Conservation (phyloP, 805 yeast species). For the Suhomyces sp. region DNA sequence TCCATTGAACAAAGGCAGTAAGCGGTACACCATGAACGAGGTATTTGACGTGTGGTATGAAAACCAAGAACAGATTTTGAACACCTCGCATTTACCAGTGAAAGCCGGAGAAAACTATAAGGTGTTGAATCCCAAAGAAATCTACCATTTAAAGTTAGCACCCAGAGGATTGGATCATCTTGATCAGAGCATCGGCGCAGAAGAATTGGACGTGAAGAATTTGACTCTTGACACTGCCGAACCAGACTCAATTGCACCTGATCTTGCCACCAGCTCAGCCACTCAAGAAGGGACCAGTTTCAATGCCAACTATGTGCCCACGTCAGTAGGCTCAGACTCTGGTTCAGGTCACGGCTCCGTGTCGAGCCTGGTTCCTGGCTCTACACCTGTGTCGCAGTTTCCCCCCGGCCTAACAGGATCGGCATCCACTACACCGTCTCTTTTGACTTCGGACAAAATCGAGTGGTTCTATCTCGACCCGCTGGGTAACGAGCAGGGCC, state of each 20-base stretch:
- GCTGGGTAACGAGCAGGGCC: conserved; percentile 71
- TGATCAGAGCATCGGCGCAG: neutral
- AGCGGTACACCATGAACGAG: conserved; percentile 49
- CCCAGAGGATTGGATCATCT: neutral
- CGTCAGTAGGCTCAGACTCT: neutral
- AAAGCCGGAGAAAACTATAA: conserved; percentile 30
- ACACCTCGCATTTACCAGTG: conserved; percentile 10
- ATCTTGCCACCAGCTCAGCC: neutral
- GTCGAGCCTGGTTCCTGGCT: neutral
- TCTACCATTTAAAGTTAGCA: conserved; percentile 35
- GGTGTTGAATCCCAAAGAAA: conserved; percentile 27
- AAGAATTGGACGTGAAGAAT: neutral
- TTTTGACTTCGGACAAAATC: conserved; percentile 40
- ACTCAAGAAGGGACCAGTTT: neutral
- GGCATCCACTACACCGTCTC: conserved; percentile 3
- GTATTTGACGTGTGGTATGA: conserved; percentile 52
- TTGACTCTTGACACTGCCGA: neutral
- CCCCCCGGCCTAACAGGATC: conserved; percentile 9
- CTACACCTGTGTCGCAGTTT: neutral
- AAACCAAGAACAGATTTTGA: conserved; percentile 24
- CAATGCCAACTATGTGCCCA: neutral
- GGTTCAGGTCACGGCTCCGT: neutral
- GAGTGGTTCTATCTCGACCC: conserved; percentile 77
- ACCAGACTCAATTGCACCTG: neutral
- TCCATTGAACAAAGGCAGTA: conserved; percentile 40